These are phyloP conservation scores for Hypomyces rosellus DNA, from an alignment of 2,329 filamentous ascomycete genomes.

Conservation along the genomic window DNA sequence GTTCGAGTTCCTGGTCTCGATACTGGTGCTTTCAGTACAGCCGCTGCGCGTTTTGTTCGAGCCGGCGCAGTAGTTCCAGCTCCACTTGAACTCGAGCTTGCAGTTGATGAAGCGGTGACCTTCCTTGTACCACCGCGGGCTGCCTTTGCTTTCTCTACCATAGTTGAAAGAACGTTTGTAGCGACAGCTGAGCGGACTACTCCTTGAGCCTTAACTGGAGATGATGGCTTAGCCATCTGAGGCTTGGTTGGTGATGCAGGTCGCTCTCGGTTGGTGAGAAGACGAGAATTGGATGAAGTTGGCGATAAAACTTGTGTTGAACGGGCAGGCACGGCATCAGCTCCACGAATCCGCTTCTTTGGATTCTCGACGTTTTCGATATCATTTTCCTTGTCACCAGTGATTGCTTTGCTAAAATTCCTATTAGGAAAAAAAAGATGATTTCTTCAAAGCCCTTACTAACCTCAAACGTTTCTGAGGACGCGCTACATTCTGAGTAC, in stretches of 20 bases:
- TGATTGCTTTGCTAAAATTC: conserved; percentile 53
- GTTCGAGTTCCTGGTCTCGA: conserved; percentile 39
- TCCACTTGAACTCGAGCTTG: conserved; percentile 34
- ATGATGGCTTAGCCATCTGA: conserved; percentile 51
- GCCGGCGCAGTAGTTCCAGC: conserved; percentile 18
- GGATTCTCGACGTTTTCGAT: conserved; percentile 52
- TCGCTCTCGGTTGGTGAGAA: conserved; percentile 40
- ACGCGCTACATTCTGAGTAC: conserved; percentile 19
- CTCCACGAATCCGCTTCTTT: conserved; percentile 58
- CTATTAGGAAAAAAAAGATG: conserved; percentile 8
- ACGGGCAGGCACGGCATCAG: conserved; percentile 30
- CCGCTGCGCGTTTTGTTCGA: conserved; percentile 30
- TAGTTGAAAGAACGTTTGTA: conserved; percentile 44
- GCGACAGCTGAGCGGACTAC: conserved; percentile 33
- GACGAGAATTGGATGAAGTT: conserved; percentile 72
- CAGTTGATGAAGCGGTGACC: conserved; percentile 37
- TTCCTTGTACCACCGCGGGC: conserved; percentile 45
- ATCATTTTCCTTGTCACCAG: conserved; percentile 73
- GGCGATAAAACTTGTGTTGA: conserved; percentile 68
- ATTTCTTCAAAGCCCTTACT: conserved; percentile 17
- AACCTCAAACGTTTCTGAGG: conserved; percentile 48
- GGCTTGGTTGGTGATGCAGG: conserved; percentile 50
- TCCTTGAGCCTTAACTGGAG: conserved; percentile 52
- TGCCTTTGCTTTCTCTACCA: conserved; percentile 56
- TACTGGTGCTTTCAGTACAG: conserved; percentile 29